Evolutionary conservation across 192 early-diverging fungal species (phyloP).

Genomic region (Entomortierella lignicola): DNA sequence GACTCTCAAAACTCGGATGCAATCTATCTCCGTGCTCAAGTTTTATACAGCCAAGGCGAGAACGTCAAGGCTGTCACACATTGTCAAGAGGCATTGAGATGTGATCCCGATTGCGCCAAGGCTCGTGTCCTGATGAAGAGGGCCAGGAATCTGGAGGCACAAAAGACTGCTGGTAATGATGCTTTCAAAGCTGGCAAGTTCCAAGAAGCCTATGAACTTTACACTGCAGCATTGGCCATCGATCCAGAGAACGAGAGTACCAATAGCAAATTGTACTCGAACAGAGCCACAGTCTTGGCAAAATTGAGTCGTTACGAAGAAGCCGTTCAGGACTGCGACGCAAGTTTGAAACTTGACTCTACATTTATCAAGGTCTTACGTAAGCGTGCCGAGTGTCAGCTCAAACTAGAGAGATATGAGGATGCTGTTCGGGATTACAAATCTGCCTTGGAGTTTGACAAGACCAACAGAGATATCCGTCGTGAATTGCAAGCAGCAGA

Average conservation of each 20-base stretch:
- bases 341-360: conserved; percentile 72
- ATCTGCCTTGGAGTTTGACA: conserved; percentile 66
- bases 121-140: conserved; percentile 75
- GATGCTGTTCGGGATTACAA: conserved; percentile 86
- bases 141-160: conserved; percentile 69
- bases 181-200: conserved; percentile 70
- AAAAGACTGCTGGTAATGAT: conserved; percentile 81
- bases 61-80: conserved; percentile 64
- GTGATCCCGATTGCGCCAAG: conserved; percentile 81
- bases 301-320: conserved; percentile 71
- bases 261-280: conserved; percentile 78
- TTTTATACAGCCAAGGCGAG: conserved; percentile 79
- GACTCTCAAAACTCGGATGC: conserved; percentile 80
- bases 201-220: conserved; percentile 73
- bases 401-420: conserved; percentile 79
- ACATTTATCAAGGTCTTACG: conserved; percentile 80
- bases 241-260: conserved; percentile 72
- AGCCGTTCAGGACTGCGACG: conserved; percentile 70
- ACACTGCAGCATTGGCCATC: conserved; percentile 72
- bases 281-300: conserved; percentile 77
- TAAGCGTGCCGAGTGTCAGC: conserved; percentile 78
- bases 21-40: conserved; percentile 71
- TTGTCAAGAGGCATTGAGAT: conserved; percentile 72
- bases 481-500: conserved; percentile 67
- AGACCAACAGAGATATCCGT: conserved; percentile 64